Conservation (phyloP, 441 rosid genomes). For the Erodium chrysanthum region DNA sequence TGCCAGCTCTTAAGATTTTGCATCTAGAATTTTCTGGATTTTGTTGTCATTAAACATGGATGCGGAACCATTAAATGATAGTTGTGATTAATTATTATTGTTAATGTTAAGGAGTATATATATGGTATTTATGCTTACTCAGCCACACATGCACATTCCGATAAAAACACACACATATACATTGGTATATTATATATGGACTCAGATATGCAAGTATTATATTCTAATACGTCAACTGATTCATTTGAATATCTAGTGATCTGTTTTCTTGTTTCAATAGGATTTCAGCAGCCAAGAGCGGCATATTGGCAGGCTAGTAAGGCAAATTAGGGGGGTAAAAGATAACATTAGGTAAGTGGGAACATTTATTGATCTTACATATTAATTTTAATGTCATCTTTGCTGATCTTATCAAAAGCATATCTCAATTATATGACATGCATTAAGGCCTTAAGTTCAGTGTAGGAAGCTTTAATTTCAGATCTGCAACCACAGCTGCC, state of each 20-base stretch:
- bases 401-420: neutral
- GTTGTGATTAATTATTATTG: neutral
- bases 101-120: too few relatives aligned
- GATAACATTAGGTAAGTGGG: constrained; percentile 57
- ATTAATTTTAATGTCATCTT: neutral
- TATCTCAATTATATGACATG: neutral
- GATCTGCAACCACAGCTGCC: neutral
- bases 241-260: constrained; percentile 17
- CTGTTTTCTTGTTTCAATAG: constrained; percentile 28
- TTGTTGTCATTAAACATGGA: neutral
- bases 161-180: too few relatives aligned
- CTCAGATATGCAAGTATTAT: neutral
- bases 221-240: constrained; percentile 5
- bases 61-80: neutral
- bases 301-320: constrained; percentile 45
- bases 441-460: neutral
- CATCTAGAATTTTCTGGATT: constrained; percentile 4
- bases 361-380: constrained; percentile 6
- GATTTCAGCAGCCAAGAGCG: constrained; percentile 55
- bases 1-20: neutral
- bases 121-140: neutral
- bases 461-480: neutral
- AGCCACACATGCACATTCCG: neutral
- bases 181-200: too few relatives aligned
- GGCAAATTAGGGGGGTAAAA: constrained; percentile 53